Conservation (phyloP, 1,284 basidiomycete species). For the Vanrija sp. region DNA sequence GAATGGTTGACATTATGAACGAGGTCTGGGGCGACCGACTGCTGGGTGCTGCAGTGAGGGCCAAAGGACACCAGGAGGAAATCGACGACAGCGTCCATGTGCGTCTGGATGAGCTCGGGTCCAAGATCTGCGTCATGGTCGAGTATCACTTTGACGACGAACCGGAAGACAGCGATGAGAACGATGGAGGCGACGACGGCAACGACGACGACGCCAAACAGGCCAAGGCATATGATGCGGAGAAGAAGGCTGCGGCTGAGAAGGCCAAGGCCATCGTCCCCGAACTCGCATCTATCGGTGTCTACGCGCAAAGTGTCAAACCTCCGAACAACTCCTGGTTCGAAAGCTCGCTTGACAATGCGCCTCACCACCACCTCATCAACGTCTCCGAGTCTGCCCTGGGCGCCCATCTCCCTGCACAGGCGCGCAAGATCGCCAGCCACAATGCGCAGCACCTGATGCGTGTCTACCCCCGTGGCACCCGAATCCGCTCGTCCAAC, state of each 20-base stretch:
- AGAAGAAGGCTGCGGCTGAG: conserved; percentile 1
- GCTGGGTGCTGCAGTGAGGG: neutral
- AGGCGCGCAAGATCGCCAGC: conserved; percentile 52
- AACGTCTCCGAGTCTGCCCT: conserved; percentile 18
- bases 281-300: conserved; percentile 10
- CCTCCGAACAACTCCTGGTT: conserved; percentile 15
- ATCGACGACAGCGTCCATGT: neutral
- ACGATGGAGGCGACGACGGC: neutral
- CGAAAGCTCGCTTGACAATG: conserved; percentile 4
- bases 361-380: conserved; percentile 15
- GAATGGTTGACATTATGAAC: conserved; percentile 14
- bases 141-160: conserved; percentile 14
- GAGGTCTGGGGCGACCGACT: conserved; percentile 15
- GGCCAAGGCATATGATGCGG: neutral
- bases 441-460: conserved; percentile 84
- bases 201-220: too few relatives aligned
- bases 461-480: conserved; percentile 84
- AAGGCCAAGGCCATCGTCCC: conserved; percentile 10
- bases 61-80: conserved; percentile 1
- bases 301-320: conserved; percentile 16
- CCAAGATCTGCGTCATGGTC: conserved; percentile 17
- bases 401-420: conserved; percentile 3
- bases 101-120: conserved; percentile 6
- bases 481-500: conserved; percentile 76
- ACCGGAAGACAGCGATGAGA: neutral